Evolutionary conservation across 257 asterid genomes (phyloP).

Genomic region (Parsonsia alboflavescens): DNA sequence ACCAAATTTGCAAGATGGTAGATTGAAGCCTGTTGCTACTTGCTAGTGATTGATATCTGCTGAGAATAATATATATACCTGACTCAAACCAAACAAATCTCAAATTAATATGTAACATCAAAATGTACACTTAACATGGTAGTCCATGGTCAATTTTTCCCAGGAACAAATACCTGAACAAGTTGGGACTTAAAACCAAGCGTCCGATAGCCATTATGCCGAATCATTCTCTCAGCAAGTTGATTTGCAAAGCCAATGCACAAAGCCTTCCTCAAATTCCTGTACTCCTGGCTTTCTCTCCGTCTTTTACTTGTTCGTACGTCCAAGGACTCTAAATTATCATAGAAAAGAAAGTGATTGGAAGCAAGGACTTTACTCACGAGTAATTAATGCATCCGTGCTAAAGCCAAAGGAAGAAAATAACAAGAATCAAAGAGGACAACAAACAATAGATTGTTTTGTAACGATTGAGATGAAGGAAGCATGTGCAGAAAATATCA

Average conservation of each 20-base stretch:
- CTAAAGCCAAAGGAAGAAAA: neutral
- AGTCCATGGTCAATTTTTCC: neutral
- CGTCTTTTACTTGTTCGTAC: constrained; percentile 51
- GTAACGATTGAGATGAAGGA: neutral
- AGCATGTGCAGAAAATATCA: neutral
- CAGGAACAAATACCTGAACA: constrained; percentile 56
- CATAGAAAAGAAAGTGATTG: neutral
- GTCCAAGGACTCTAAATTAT: constrained; percentile 55
- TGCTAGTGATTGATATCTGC: too few species aligned
- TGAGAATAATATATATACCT: neutral
- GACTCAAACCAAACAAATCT: neutral
- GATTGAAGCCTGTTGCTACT: neutral
- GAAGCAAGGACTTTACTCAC: neutral
- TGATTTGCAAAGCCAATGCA: constrained; percentile 86
- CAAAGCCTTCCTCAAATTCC: constrained; percentile 72
- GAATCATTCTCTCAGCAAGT: constrained; percentile 91
- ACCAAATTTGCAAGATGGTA: neutral
- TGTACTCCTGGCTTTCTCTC: constrained; percentile 55
- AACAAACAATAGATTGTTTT: neutral
- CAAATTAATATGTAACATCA: too few species aligned
- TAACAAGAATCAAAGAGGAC: neutral
- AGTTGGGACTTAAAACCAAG: constrained; percentile 85
- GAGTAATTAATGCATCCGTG: neutral
- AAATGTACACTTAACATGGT: neutral
- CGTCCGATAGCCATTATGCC: constrained; percentile 84